Conservation (phyloP, 768 basidiomycete genomes). For the Solioccasus polychromus region DNA sequence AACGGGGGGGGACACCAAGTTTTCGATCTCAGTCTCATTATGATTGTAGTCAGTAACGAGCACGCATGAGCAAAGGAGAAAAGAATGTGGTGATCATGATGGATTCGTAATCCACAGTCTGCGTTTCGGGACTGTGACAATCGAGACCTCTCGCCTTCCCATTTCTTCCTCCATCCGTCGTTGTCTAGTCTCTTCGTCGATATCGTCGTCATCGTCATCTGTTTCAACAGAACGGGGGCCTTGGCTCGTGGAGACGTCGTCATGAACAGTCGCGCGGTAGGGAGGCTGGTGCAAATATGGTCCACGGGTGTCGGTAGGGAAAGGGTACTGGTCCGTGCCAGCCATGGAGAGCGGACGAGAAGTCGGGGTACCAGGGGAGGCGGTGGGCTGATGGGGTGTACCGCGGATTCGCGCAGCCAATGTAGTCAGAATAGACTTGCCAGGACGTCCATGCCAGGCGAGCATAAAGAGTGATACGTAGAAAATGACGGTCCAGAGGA, state of each 20-base stretch:
- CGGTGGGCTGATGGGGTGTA: constrained; percentile 24
- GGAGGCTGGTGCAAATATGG: constrained; percentile 72
- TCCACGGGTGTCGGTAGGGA: constrained; percentile 44
- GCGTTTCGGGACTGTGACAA: constrained; percentile 72
- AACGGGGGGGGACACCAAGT: constrained; percentile 1
- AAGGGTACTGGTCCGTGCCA: constrained; percentile 42
- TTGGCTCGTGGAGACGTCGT: constrained; percentile 39
- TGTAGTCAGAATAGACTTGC: constrained; percentile 54
- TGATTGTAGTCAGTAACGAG: constrained; percentile 23
- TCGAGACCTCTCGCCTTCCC: constrained; percentile 78
- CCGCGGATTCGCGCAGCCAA: constrained; percentile 44
- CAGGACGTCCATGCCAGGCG: constrained; percentile 58
- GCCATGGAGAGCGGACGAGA: constrained; percentile 40
- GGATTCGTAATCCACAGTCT: constrained; percentile 75
- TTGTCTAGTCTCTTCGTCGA: constrained; percentile 73
- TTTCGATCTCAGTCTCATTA: constrained; percentile 11
- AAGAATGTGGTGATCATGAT: constrained; percentile 26
- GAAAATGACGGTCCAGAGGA: constrained; percentile 57
- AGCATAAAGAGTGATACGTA: constrained; percentile 52
- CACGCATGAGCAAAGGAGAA: constrained; percentile 9
- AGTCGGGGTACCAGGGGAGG: constrained; percentile 36
- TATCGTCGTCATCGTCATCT: constrained; percentile 64
- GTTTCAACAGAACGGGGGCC: constrained; percentile 49
- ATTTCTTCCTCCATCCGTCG: constrained; percentile 80
- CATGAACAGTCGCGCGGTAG: constrained; percentile 47